Base-by-base conservation (phyloP, 73 alveolate genomes). In the Effrenium voratum region DNA sequence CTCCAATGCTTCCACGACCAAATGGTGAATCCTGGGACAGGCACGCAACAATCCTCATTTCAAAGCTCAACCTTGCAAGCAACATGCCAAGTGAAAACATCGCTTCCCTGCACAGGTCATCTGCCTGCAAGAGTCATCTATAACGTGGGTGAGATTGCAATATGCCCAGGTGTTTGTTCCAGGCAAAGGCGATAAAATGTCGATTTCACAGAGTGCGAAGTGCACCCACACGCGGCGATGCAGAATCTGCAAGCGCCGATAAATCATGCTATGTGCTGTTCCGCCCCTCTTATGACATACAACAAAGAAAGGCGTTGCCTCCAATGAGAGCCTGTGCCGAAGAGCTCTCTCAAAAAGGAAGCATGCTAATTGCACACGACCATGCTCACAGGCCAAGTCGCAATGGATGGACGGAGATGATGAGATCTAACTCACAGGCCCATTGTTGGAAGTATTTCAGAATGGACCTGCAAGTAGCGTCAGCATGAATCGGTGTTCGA, bases 321-420 rank as follows among this genome's bases (percentile, higher is more conserved):
- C n/a, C n/a, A n/a, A n/a, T n/a, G n/a, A n/a, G n/a, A n/a, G n/a
- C n/a, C n/a, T n/a, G n/a, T n/a, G n/a, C n/a, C n/a, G n/a, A n/a
- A n/a, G n/a, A n/a, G n/a, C n/a, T n/a, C n/a, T n/a, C n/a, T n/a
- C n/a, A n/a, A n/a, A n/a, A n/a, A n/a, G n/a, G n/a, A n/a, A n/a
- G n/a, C n/a, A n/a, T n/a, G n/a, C n/a, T n/a, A n/a, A n/a, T n/a
- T n/a, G n/a, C n/a, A n/a, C n/a, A n/a, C n/a, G n/a, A n/a, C n/a
- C n/a, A n/a, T n/a, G n/a, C n/a, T n/a, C n/a, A n/a, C n/a, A n/a
- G n/a, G 73, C 92, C 97, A 46, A 52, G 77, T 28, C 38, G 57
- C 98, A 92, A 24, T 10, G 98, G 98, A 55, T 92, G 98, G 47
- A 92, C 98, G 4, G 98, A 92, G 49, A 92, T 92, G 66, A 73